Percentiles rank a stretch among this genome's conserved stretches.
Conservation (phyloP, 345 rosid species). For the Orychophragmus violaceus region DNA sequence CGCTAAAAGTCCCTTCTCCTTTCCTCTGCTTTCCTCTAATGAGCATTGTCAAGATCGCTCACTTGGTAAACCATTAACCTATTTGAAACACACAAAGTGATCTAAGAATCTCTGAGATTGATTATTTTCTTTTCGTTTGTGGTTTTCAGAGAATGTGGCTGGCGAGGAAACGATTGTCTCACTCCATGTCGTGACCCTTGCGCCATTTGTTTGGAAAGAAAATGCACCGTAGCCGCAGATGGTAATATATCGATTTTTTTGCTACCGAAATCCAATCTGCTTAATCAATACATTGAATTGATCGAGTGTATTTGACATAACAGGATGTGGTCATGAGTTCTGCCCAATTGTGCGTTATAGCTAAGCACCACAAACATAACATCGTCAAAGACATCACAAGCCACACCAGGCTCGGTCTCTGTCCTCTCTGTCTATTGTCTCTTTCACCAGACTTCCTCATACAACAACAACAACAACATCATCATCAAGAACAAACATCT, state of each 20-base stretch:
- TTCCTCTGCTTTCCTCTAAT: slow-evolving; percentile 77
- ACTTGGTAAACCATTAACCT: slow-evolving; percentile 37
- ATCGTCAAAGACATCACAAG: slow-evolving; percentile 33
- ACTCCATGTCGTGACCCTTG: slow-evolving; percentile 65
- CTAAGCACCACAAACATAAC: too few species aligned
- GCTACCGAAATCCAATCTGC: not conserved
- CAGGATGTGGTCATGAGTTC: slow-evolving; percentile 92
- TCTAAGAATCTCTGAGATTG: too few species aligned
- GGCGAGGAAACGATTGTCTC: not conserved
- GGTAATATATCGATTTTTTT: slow-evolving; percentile 36
- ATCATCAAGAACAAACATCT: slow-evolving; percentile 59
- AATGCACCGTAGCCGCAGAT: too few species aligned
- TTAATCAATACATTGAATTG: not conserved
- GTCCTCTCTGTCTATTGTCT: slow-evolving; percentile 85
- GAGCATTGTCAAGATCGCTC: slow-evolving; percentile 87
- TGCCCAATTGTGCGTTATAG: slow-evolving; percentile 80
- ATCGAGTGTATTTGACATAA: slow-evolving; percentile 10
- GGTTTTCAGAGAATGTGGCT: too few species aligned
- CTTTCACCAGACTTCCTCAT: slow-evolving; percentile 61
- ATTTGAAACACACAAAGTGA: too few species aligned
- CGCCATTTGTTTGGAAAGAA: slow-evolving; percentile 76
- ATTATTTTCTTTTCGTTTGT: too few species aligned
- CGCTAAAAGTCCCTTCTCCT: slow-evolving; percentile 49
- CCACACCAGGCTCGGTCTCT: slow-evolving; percentile 79
- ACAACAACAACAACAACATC: slow-evolving; percentile 6